Evolutionary conservation across 164 flowering plant species (phyloP).

Genomic region (Paratinospora sagittata): DNA sequence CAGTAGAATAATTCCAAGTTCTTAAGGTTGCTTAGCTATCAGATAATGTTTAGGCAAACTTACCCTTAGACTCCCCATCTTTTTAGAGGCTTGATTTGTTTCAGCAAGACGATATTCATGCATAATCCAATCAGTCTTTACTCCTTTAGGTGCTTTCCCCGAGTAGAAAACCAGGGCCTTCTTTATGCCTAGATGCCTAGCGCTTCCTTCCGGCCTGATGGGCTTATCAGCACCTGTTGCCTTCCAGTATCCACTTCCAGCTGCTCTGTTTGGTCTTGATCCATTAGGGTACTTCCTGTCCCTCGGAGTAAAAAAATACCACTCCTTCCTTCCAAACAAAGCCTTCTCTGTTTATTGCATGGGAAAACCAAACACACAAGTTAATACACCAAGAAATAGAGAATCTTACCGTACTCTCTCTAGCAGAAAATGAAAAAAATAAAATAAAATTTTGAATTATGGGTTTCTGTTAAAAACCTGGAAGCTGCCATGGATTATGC

Average conservation of each 20-base stretch:
- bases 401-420: background rate
- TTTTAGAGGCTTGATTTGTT: conserved; percentile 10
- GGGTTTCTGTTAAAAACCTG: conserved; percentile 12
- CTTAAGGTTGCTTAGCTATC: background rate
- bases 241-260: conserved; percentile 26
- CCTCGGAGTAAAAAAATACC: conserved; percentile 26
- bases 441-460: background rate
- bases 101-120: conserved; percentile 26
- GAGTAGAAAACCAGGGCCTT: conserved; percentile 23
- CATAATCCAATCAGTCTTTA: conserved; percentile 26
- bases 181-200: conserved; percentile 20
- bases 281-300: conserved; percentile 22
- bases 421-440: background rate
- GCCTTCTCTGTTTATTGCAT: conserved; percentile 19
- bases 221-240: conserved; percentile 28
- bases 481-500: conserved; percentile 28
- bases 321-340: conserved; percentile 25
- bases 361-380: background rate
- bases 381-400: background rate
- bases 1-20: background rate
- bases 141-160: conserved; percentile 23
- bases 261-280: conserved; percentile 17
- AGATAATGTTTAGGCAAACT: background rate
- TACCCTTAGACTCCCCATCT: conserved; percentile 24
- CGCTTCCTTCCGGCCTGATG: conserved; percentile 10